These are phyloP conservation scores for Acer campestre DNA, from an alignment of 345 rosid genomes.

Conservation along the genomic window DNA sequence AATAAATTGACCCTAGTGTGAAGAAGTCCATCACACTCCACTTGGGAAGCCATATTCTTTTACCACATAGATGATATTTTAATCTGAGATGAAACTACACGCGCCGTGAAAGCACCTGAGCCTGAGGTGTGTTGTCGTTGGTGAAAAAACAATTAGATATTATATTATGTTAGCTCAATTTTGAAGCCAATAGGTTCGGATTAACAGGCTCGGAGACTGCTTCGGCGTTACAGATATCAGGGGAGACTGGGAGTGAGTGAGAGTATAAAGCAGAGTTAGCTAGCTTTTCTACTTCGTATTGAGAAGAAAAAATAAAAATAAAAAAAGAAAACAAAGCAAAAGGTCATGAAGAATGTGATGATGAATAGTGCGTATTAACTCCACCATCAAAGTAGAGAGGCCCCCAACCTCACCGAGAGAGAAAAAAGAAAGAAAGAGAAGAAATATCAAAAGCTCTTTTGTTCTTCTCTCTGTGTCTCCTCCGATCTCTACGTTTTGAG, in stretches of 20 bases:
- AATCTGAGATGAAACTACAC: neutral
- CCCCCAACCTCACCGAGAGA: neutral
- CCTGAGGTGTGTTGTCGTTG: neutral
- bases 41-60: neutral
- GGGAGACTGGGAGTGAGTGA: neutral
- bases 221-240: neutral
- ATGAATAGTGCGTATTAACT: slow-evolving; percentile 12
- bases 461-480: neutral
- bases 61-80: neutral
- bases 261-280: slow-evolving; percentile 29
- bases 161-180: neutral
- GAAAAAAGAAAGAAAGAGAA: neutral
- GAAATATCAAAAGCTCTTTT: neutral
- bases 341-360: slow-evolving; percentile 33
- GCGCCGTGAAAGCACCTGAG: slow-evolving; percentile 14
- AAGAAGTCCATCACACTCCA: too few species aligned
- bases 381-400: slow-evolving; percentile 5
- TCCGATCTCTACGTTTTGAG: slow-evolving; percentile 13
- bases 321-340: slow-evolving; percentile 16
- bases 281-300: slow-evolving; percentile 11
- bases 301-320: neutral
- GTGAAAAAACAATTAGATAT: neutral
- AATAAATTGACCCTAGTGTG: too few species aligned
- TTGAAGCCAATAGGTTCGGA: slow-evolving; percentile 20
- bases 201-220: slow-evolving; percentile 15